Conservation (phyloP, 768 basidiomycete species). For the Tricholoma flavovirens region DNA sequence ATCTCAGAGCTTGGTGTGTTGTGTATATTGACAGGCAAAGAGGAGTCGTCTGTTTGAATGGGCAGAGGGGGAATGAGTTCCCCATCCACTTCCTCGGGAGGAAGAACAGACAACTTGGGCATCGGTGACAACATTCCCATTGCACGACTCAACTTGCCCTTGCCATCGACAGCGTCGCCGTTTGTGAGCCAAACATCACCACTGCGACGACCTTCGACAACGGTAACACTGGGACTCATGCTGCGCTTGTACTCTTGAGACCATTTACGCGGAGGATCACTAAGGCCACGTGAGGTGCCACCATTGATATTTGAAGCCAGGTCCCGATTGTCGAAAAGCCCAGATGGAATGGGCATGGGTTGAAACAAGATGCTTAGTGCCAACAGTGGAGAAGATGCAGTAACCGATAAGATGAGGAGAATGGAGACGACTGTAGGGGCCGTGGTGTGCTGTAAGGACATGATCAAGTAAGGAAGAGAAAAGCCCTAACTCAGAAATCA, state of each 20-base stretch:
- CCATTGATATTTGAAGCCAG: constrained; percentile 38
- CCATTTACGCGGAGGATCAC: constrained; percentile 35
- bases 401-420: constrained; percentile 57
- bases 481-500: constrained; percentile 37
- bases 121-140: constrained; percentile 56
- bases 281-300: constrained; percentile 37
- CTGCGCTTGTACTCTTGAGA: constrained; percentile 60
- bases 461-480: constrained; percentile 57
- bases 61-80: constrained; percentile 56
- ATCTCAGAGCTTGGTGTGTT: constrained; percentile 51
- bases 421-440: constrained; percentile 38
- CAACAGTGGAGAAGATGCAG: constrained; percentile 61
- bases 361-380: constrained; percentile 56
- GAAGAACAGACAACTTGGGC: constrained; percentile 66
- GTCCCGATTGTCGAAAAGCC: constrained; percentile 52
- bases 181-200: constrained; percentile 72
- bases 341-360: constrained; percentile 61
- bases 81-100: constrained; percentile 45
- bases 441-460: constrained; percentile 31
- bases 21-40: constrained; percentile 37
- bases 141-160: constrained; percentile 54
- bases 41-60: constrained; percentile 46
- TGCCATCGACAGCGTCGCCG: constrained; percentile 67
- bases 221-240: constrained; percentile 55
- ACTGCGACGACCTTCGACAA: constrained; percentile 65